These are phyloP conservation scores for Thelonectria olida DNA, from an alignment of 2,329 filamentous ascomycete genomes.

Conservation along the genomic window DNA sequence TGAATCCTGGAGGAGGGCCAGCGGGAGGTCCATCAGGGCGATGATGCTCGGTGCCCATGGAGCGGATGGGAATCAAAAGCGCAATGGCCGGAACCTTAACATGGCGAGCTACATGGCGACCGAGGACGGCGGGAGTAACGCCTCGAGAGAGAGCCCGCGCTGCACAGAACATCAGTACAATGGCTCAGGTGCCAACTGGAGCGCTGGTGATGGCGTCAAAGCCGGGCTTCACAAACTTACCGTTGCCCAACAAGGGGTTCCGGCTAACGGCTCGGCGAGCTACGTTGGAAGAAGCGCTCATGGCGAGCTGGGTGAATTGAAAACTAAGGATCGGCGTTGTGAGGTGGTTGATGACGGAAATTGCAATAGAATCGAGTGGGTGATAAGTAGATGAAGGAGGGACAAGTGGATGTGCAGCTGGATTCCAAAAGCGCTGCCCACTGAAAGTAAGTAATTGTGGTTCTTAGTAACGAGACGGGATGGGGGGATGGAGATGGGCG, in stretches of 20 bases:
- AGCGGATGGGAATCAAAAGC: constrained; percentile 65
- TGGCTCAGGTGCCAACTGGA: constrained; percentile 4
- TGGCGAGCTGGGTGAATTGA: constrained; percentile 42
- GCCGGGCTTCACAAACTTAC: constrained; percentile 46
- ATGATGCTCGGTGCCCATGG: constrained; percentile 68
- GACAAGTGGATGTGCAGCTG: constrained; percentile 38
- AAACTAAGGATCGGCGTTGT: constrained; percentile 18
- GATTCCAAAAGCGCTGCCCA: constrained; percentile 35
- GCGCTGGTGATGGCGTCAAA: constrained; percentile 12
- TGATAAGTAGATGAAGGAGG: constrained; percentile 31
- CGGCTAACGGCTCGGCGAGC: constrained; percentile 64
- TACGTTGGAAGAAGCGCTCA: constrained; percentile 66
- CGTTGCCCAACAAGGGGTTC: constrained; percentile 61
- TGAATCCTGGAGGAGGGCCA: constrained; percentile 88
- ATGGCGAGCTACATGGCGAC: constrained; percentile 57
- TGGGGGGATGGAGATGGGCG: not conserved
- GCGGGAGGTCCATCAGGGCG: constrained; percentile 59
- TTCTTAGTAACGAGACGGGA: constrained; percentile 25
- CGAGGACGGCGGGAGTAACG: constrained; percentile 56
- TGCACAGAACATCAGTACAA: constrained; percentile 42
- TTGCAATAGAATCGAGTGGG: constrained; percentile 17
- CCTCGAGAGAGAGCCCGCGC: constrained; percentile 59
- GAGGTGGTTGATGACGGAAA: constrained; percentile 6
- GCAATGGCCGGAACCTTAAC: constrained; percentile 62
- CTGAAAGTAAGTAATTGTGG: constrained; percentile 33